These are phyloP conservation scores for Kokia cookei DNA, from an alignment of 441 rosid genomes.

Conservation along the genomic window DNA sequence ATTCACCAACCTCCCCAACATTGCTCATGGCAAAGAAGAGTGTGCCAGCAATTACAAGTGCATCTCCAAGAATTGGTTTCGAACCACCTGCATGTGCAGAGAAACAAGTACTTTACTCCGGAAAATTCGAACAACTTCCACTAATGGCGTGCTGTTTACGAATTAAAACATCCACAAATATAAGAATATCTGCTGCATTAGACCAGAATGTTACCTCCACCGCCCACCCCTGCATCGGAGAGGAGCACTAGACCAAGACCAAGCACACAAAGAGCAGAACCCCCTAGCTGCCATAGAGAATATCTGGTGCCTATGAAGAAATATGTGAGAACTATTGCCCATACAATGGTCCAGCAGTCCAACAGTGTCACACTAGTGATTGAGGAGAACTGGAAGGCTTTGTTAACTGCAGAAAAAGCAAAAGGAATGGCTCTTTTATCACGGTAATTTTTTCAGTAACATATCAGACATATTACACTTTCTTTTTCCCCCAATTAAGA, in stretches of 20 bases:
- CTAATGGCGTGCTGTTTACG: background rate
- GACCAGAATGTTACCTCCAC: conserved; percentile 36
- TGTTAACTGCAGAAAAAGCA: conserved; percentile 33
- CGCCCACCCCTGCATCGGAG: conserved; percentile 52
- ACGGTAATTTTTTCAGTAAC: background rate
- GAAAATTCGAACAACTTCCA: background rate
- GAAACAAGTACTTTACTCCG: background rate
- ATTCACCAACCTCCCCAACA: conserved; percentile 56
- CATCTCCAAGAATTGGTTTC: conserved; percentile 53
- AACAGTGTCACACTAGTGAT: conserved; percentile 56
- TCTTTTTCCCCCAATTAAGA: too few relatives aligned
- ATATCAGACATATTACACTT: background rate
- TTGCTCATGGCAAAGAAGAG: conserved; percentile 54
- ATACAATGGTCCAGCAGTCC: conserved; percentile 53
- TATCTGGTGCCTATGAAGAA: conserved; percentile 46
- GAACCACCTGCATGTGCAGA: conserved; percentile 40
- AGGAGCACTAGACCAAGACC: conserved; percentile 61
- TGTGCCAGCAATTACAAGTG: conserved; percentile 45
- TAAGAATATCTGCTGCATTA: background rate
- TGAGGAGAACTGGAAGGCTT: conserved; percentile 65
- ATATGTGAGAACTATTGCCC: conserved; percentile 58
- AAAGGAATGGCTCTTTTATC: background rate
- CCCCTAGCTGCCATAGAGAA: conserved; percentile 48
- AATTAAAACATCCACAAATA: background rate
- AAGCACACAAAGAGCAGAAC: conserved; percentile 41